phyloP scores from a whole-genome alignment of 306 rosid genomes.

The Acacia acuminata region DNA sequence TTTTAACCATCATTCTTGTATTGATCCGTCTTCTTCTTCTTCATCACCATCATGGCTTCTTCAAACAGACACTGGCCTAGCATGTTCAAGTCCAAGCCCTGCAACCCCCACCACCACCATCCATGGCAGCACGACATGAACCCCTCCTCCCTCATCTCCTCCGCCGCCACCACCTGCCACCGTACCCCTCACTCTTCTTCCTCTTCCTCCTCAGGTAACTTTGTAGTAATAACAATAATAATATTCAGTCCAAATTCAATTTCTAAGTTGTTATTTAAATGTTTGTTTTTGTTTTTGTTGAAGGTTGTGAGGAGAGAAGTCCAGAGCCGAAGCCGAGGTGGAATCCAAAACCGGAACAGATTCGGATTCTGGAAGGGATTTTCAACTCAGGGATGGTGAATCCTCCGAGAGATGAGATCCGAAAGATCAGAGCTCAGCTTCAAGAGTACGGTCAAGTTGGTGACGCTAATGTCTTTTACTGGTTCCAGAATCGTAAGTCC shows the following conservation, averaged over 20 bases:
- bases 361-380: slow-evolving; percentile 67
- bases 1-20: background rate
- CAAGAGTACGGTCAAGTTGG: slow-evolving; percentile 84
- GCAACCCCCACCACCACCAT: slow-evolving; percentile 89
- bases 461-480: slow-evolving; percentile 97
- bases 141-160: slow-evolving; percentile 62
- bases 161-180: slow-evolving; percentile 52
- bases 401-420: slow-evolving; percentile 72
- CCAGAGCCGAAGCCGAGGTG: slow-evolving; percentile 98
- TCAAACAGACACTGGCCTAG: slow-evolving; percentile 99
- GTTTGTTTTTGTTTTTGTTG: background rate
- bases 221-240: too few species aligned
- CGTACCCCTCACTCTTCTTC: slow-evolving; percentile 53
- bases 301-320: slow-evolving; percentile 80
- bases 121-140: slow-evolving; percentile 95
- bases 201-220: slow-evolving; percentile 23
- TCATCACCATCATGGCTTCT: slow-evolving; percentile 76
- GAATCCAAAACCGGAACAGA: slow-evolving; percentile 97
- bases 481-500: slow-evolving; percentile 98
- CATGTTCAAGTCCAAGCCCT: slow-evolving; percentile 97
- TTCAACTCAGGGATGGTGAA: slow-evolving; percentile 81
- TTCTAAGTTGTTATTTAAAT: too few species aligned
- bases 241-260: too few species aligned
- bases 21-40: background rate
- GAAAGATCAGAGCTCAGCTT: slow-evolving; percentile 63